Conservation (phyloP, 345 rosid species). For the Hypericum perforatum region DNA sequence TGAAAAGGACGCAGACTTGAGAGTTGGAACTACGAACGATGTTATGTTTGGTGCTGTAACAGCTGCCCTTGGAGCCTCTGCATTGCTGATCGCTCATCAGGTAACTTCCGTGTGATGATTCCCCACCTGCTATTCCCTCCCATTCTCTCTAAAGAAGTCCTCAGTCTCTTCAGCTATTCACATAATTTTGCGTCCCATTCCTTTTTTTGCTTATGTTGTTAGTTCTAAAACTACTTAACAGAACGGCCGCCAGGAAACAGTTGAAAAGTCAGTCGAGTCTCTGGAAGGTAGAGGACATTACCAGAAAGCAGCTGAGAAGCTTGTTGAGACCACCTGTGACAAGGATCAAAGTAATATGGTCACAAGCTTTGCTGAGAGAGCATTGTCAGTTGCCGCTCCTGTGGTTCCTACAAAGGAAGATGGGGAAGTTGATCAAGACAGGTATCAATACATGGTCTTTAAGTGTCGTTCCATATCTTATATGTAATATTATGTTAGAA, state of each 20-base stretch:
- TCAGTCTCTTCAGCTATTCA: not conserved
- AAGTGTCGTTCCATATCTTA: not conserved
- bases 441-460: constrained; percentile 30
- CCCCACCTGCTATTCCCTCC: not conserved
- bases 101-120: constrained; percentile 28
- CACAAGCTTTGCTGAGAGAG: constrained; percentile 90
- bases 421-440: constrained; percentile 92
- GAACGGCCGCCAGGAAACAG: constrained; percentile 14
- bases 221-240: too few relatives aligned
- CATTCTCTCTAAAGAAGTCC: not conserved
- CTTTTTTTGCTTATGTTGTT: too few relatives aligned
- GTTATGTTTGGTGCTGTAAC: constrained; percentile 79
- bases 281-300: constrained; percentile 25
- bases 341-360: constrained; percentile 38
- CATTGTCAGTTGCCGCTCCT: constrained; percentile 87
- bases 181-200: too few relatives aligned
- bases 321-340: constrained; percentile 29
- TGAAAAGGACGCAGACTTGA: constrained; percentile 20
- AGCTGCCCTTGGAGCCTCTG: constrained; percentile 92
- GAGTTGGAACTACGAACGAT: constrained; percentile 27
- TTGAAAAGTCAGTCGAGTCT: constrained; percentile 22
- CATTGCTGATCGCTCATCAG: constrained; percentile 54
- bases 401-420: constrained; percentile 86
- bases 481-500: too few relatives aligned
- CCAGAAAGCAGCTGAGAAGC: constrained; percentile 29